Evolutionary conservation across 768 basidiomycete species (phyloP).

Genomic region (Antrodiella citrinella): DNA sequence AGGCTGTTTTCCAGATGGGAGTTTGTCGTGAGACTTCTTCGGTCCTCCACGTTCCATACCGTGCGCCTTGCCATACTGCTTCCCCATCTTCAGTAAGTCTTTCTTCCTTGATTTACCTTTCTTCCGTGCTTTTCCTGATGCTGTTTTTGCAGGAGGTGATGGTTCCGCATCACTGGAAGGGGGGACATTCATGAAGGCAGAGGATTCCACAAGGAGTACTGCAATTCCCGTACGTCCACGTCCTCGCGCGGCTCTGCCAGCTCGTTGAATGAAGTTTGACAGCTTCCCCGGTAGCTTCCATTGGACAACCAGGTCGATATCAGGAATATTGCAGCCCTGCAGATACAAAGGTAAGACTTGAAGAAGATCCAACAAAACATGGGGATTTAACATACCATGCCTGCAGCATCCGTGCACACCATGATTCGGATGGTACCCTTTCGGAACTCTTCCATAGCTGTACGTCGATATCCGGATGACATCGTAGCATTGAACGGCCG

Average conservation of each 20-base stretch:
- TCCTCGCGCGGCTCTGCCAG: constrained; percentile 11
- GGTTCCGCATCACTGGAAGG: not conserved
- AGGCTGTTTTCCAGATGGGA: not conserved
- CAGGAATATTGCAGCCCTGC: constrained; percentile 12
- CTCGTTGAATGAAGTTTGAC: constrained; percentile 15
- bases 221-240: constrained; percentile 10
- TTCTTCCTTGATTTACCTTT: not conserved
- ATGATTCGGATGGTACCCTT: constrained; percentile 20
- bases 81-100: not conserved
- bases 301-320: constrained; percentile 16
- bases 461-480: constrained; percentile 13
- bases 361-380: too few species aligned
- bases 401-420: constrained; percentile 30
- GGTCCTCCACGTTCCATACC: not conserved
- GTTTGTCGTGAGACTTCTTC: not conserved
- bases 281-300: constrained; percentile 15
- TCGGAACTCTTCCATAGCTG: constrained; percentile 22
- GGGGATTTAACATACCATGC: constrained; percentile 27
- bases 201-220: constrained; percentile 11
- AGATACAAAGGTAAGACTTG: too few species aligned
- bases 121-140: not conserved
- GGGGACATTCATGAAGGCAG: constrained; percentile 1
- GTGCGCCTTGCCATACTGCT: not conserved
- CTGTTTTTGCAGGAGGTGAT: not conserved
- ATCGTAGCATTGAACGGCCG: constrained; percentile 23